Base-by-base conservation (phyloP, 306 rosid genomes). In the Erythrophleum fordii region DNA sequence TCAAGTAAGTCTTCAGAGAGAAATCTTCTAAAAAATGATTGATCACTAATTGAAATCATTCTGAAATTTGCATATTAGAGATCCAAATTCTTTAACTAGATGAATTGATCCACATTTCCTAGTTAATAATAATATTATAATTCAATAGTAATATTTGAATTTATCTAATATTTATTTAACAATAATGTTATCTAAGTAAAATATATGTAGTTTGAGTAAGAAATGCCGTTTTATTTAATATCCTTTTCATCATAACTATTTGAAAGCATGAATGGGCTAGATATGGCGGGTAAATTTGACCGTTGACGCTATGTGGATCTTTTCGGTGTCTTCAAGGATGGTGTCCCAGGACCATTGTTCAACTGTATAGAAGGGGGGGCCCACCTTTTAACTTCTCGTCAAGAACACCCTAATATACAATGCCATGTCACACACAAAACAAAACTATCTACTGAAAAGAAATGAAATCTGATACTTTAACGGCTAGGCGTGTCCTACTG, bases 401-500 rank as follows among this genome's bases (percentile, higher is more conserved):
- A 16, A 12, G 20, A 70, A 45, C 2, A 18, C 14, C 35, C 44
- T 18, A 41, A 12, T 20, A 44, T 16, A 23, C 18, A 56, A 26
- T 78, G 67, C 58, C 73, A 77, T 41, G 82, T 77, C 39, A 76
- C 69, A 12, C 72, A 70, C 59, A 60, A 52, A 84, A 80, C 86
- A 81, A 80, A 83, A 72, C 66, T 26, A 37, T 53, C 76, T 73
- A 64, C 84, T 72, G 80, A 67, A 39, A 73, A 51, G 5, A 66
- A 48, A 42, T 12, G 75, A 46, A 46, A 70, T 53, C 37, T 28
- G 45, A 16, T 62, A 41, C 77, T 58, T n/a, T 73, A 88, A 90
- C 97, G 92, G 91, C 92, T 88, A 84, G 56, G 55, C 79, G 23
- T 42, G 35, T 29, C 73, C 73, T 69, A 72, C 81, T 4, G 53